Percentiles rank a stretch among this genome's conserved stretches.
Conservation (phyloP, 306 rosid genomes). For the Prunus fruticosa region DNA sequence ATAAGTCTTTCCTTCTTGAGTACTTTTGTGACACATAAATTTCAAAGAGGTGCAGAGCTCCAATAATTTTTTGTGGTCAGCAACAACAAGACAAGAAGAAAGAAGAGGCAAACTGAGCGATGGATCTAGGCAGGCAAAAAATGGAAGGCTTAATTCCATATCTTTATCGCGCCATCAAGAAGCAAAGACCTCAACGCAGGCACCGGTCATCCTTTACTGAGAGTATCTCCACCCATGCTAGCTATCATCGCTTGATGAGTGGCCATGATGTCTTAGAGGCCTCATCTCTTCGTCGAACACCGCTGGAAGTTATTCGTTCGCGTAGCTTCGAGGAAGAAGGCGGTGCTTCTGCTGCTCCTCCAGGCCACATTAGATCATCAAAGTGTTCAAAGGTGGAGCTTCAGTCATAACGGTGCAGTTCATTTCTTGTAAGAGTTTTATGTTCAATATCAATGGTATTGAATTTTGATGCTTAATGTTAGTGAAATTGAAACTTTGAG, state of each 20-base stretch:
- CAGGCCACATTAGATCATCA: not conserved
- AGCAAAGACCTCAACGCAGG: constrained; percentile 41
- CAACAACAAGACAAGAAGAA: not conserved
- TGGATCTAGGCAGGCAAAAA: not conserved
- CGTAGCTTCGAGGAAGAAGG: constrained; percentile 1
- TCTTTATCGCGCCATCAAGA: constrained; percentile 63
- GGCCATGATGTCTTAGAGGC: constrained; percentile 39
- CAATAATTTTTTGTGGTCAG: not conserved
- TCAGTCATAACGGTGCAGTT: not conserved
- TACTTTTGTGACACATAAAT: not conserved
- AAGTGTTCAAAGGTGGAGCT: not conserved
- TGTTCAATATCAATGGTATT: not conserved
- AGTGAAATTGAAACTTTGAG: not conserved
- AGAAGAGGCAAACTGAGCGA: not conserved
- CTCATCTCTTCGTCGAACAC: constrained; percentile 66
- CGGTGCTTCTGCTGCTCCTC: constrained; percentile 9
- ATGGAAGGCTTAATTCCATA: constrained; percentile 92
- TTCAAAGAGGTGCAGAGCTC: not conserved
- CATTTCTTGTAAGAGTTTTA: not conserved
- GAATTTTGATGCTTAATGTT: not conserved
- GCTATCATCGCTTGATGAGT: constrained; percentile 58
- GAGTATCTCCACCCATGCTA: constrained; percentile 38
- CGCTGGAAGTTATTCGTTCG: not conserved
- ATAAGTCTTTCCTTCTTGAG: not conserved
- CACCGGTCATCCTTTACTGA: constrained; percentile 44